Evolutionary conservation across 2,329 filamentous ascomycete species (phyloP).

Genomic region (Rugonectria rugulosa): DNA sequence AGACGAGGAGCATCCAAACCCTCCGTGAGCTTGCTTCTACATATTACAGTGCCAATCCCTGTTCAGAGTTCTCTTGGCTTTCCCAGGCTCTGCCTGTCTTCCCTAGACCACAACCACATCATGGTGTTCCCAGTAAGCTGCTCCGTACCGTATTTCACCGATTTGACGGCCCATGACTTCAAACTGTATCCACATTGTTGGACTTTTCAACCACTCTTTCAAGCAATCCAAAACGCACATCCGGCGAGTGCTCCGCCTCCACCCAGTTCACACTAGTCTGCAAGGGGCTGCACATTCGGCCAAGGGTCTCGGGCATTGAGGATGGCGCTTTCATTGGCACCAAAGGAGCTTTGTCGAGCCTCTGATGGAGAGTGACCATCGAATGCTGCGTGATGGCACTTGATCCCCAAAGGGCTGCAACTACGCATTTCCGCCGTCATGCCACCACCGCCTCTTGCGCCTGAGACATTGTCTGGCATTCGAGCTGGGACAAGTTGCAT

Average conservation of each 20-base stretch:
- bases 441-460: background rate
- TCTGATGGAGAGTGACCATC: background rate
- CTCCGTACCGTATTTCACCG: background rate
- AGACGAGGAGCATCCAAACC: slow-evolving; percentile 4
- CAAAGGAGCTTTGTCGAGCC: background rate
- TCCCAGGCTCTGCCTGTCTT: background rate
- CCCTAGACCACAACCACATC: background rate
- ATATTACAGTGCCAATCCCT: slow-evolving; percentile 1
- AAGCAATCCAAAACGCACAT: slow-evolving; percentile 11
- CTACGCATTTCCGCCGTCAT: background rate
- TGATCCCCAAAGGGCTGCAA: background rate
- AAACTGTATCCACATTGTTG: background rate
- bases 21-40: background rate
- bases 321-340: slow-evolving; percentile 8
- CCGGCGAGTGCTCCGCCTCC: slow-evolving; percentile 20
- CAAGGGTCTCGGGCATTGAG: background rate
- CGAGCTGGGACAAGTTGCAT: background rate
- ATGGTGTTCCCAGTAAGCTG: no score
- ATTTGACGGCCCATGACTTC: background rate
- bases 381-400: background rate
- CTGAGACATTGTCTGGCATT: background rate
- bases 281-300: slow-evolving; percentile 8
- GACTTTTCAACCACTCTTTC: slow-evolving; percentile 3
- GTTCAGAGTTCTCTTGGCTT: background rate
- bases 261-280: slow-evolving; percentile 18